These are phyloP conservation scores for Neofusicoccum umdonicola DNA, from an alignment of 2,329 filamentous ascomycete genomes.

Conservation along the genomic window DNA sequence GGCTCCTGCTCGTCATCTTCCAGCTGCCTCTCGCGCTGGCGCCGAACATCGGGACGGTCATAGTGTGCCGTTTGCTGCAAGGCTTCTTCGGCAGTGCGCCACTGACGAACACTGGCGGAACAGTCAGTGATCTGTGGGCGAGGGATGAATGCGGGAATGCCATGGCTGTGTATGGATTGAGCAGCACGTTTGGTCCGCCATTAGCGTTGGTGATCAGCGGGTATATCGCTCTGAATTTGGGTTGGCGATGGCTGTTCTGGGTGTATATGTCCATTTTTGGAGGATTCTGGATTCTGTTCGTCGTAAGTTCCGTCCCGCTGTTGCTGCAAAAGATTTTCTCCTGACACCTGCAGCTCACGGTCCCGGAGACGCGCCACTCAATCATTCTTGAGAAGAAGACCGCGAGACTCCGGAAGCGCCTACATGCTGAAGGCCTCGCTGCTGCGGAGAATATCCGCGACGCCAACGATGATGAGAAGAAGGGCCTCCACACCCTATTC, in stretches of 20 bases:
- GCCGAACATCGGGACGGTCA: slow-evolving; percentile 26
- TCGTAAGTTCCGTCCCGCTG: background rate
- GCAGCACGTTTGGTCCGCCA: slow-evolving; percentile 33
- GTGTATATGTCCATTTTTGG: slow-evolving; percentile 39
- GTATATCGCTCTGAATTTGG: slow-evolving; percentile 33
- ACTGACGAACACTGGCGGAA: slow-evolving; percentile 13
- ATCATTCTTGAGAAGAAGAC: slow-evolving; percentile 46
- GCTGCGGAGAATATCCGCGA: slow-evolving; percentile 9
- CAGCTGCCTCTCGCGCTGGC: slow-evolving; percentile 29
- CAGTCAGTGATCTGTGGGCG: slow-evolving; percentile 28
- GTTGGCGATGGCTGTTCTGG: slow-evolving; percentile 39
- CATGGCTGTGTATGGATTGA: slow-evolving; percentile 27
- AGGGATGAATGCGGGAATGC: slow-evolving; percentile 25
- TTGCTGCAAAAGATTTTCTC: background rate
- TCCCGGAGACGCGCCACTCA: slow-evolving; percentile 31
- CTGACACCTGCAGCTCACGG: slow-evolving; percentile 21
- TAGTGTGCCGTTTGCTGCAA: slow-evolving; percentile 15
- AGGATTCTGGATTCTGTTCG: slow-evolving; percentile 27
- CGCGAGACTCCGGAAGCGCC: slow-evolving; percentile 29
- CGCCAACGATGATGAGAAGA: slow-evolving; percentile 14
- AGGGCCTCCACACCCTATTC: slow-evolving; percentile 19
- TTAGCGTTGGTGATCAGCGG: slow-evolving; percentile 35
- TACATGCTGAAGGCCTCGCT: slow-evolving; percentile 44
- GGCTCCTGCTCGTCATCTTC: slow-evolving; percentile 26
- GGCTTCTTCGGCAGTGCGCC: slow-evolving; percentile 16